A percentile compares a stretch with the other conserved stretches of the same genome.
Evolutionary conservation across 1,139 yeast species (phyloP).

Genomic region (Yamadazyma pseudoaaseri): DNA sequence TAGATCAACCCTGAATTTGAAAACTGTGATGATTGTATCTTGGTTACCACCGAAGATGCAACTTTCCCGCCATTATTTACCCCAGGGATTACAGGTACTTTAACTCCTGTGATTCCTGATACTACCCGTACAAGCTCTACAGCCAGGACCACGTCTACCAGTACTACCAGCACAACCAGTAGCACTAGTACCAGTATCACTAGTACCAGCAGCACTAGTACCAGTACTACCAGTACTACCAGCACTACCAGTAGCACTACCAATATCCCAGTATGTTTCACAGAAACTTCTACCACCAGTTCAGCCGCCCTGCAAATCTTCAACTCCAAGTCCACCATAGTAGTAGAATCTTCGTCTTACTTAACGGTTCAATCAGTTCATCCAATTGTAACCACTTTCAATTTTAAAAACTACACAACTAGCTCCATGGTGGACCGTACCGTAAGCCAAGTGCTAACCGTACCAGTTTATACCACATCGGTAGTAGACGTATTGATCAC

Average conservation of each 20-base stretch:
- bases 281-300: constrained; percentile 1
- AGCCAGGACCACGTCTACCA: constrained; percentile 4
- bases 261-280: constrained; percentile 8
- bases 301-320: constrained; percentile 5
- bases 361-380: constrained; percentile 1
- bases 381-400: constrained; percentile 5
- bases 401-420: constrained; percentile 6
- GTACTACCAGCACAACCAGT: constrained; percentile 5
- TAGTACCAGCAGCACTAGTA: constrained; percentile 2
- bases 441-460: constrained; percentile 1
- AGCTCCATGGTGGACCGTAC: constrained; percentile 1
- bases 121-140: constrained; percentile 1
- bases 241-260: constrained; percentile 1
- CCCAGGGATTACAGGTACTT: constrained; percentile 2
- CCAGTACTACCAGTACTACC: constrained; percentile 2
- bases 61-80: constrained; percentile 20
- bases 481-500: constrained; percentile 7
- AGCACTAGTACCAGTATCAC: constrained; percentile 8
- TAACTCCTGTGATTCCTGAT: neutral
- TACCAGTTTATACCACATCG: constrained; percentile 6
- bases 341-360: constrained; percentile 2
- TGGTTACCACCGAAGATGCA: constrained; percentile 22
- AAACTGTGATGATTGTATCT: constrained; percentile 22
- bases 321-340: constrained; percentile 5
- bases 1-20: constrained; percentile 25